Evolutionary conservation across 1,284 basidiomycete genomes (phyloP).

Genomic region (Wolfiporia cocos): DNA sequence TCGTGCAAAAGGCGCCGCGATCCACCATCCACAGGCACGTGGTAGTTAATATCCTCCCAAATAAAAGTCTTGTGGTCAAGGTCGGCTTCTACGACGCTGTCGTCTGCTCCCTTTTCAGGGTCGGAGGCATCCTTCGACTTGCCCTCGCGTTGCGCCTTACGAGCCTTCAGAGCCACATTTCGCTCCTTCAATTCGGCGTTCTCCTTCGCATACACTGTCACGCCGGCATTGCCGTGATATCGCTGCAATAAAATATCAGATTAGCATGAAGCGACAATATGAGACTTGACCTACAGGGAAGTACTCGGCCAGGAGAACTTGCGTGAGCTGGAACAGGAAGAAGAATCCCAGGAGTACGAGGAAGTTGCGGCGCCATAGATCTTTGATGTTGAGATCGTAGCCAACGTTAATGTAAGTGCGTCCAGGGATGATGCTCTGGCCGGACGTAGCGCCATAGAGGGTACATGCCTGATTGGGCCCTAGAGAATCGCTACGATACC

Average conservation of each 20-base stretch:
- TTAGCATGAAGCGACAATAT: no score
- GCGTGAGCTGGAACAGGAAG: conserved; percentile 59
- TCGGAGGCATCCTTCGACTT: conserved; percentile 27
- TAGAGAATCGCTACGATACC: conserved; percentile 29
- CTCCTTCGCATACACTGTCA: conserved; percentile 71
- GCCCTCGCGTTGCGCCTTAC: conserved; percentile 31
- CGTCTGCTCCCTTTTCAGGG: conserved; percentile 26
- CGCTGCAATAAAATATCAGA: conserved; percentile 38
- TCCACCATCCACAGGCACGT: conserved; percentile 70
- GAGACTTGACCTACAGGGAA: conserved; percentile 44
- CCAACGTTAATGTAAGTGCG: conserved; percentile 53
- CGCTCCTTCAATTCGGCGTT: conserved; percentile 58
- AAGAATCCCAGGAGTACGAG: conserved; percentile 57
- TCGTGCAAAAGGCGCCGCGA: conserved; percentile 71
- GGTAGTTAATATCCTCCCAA: conserved; percentile 69
- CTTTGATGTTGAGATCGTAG: conserved; percentile 41
- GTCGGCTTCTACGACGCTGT: conserved; percentile 10
- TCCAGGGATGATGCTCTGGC: conserved; percentile 44
- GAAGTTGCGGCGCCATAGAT: conserved; percentile 60
- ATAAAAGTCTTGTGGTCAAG: conserved; percentile 52
- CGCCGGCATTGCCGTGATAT: conserved; percentile 38
- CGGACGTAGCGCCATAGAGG: conserved; percentile 49
- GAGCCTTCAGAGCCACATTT: conserved; percentile 55
- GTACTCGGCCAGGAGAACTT: conserved; percentile 56
- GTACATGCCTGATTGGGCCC: conserved; percentile 69